Conservation (phyloP, 495 filamentous ascomycete species). For the Aspergillus sclerotiicarbonarius region DNA sequence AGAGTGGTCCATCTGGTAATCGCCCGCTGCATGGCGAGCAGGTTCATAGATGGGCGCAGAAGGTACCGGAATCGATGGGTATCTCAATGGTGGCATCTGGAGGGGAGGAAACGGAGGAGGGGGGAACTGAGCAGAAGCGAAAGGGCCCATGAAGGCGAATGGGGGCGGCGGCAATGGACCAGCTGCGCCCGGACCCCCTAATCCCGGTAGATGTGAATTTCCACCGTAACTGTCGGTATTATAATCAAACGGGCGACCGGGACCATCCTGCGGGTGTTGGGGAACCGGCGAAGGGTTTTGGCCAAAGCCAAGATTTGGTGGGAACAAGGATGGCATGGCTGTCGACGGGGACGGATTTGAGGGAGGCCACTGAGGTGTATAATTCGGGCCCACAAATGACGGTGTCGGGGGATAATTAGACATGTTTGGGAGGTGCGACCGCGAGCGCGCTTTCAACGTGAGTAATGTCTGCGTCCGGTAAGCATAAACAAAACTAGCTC, state of each 20-base stretch:
- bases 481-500: constrained; percentile 1
- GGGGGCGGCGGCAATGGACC: constrained; percentile 31
- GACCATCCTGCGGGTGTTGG: constrained; percentile 12
- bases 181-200: constrained; percentile 18
- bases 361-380: constrained; percentile 34
- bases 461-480: constrained; percentile 1
- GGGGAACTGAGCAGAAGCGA: constrained; percentile 29
- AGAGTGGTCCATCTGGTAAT: constrained; percentile 6
- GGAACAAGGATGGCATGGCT: constrained; percentile 22
- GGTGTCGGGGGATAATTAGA: constrained; percentile 55
- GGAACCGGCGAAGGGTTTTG: constrained; percentile 14
- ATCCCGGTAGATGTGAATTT: constrained; percentile 28
- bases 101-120: constrained; percentile 26
- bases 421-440: constrained; percentile 36
- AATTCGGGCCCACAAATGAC: constrained; percentile 45
- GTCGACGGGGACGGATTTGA: constrained; percentile 21
- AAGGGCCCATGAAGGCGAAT: constrained; percentile 30
- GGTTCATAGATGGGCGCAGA: constrained; percentile 15
- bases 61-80: constrained; percentile 25
- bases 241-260: constrained; percentile 17
- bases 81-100: constrained; percentile 25
- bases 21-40: constrained; percentile 7
- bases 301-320: constrained; percentile 23
- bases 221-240: constrained; percentile 27
- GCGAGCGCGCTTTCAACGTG: neutral